phyloP scores from a whole-genome alignment of 1,284 basidiomycete genomes.

The Xerocomus nothofagi region DNA sequence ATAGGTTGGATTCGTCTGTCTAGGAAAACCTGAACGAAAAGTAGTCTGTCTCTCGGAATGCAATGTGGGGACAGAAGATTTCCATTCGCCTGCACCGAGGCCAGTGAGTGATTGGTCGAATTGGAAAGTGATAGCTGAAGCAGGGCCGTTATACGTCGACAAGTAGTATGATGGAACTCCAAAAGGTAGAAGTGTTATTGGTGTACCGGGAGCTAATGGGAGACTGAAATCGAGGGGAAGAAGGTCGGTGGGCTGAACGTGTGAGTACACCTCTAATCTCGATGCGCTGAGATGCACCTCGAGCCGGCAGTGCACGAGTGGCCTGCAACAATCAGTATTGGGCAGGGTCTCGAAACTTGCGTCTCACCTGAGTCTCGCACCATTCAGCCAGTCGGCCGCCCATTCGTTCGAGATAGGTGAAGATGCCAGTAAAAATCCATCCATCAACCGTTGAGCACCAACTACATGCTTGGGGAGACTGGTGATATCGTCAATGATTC shows the following conservation, averaged over 20 bases:
- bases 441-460: conserved; percentile 44
- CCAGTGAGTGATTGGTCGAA: conserved; percentile 62
- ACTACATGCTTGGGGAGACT: conserved; percentile 33
- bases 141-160: conserved; percentile 61
- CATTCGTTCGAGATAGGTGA: conserved; percentile 50
- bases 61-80: conserved; percentile 18
- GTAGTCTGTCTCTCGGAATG: conserved; percentile 21
- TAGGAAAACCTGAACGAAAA: conserved; percentile 14
- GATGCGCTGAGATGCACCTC: conserved; percentile 52
- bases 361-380: conserved; percentile 45
- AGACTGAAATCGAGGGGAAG: conserved; percentile 42
- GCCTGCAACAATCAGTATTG: conserved; percentile 36
- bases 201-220: conserved; percentile 56
- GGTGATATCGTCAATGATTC: conserved; percentile 59
- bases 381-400: conserved; percentile 61
- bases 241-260: conserved; percentile 54
- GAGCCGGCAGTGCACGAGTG: conserved; percentile 60
- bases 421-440: conserved; percentile 60
- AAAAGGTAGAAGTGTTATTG: conserved; percentile 65
- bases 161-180: conserved; percentile 73
- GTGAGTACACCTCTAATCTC: conserved; percentile 60
- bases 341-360: not conserved
- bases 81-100: conserved; percentile 57
- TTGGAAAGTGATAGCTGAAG: conserved; percentile 56
- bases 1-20: conserved; percentile 40